Evolutionary conservation across 2,329 filamentous ascomycete genomes (phyloP).

Genomic region (Didymellaceae sp.): DNA sequence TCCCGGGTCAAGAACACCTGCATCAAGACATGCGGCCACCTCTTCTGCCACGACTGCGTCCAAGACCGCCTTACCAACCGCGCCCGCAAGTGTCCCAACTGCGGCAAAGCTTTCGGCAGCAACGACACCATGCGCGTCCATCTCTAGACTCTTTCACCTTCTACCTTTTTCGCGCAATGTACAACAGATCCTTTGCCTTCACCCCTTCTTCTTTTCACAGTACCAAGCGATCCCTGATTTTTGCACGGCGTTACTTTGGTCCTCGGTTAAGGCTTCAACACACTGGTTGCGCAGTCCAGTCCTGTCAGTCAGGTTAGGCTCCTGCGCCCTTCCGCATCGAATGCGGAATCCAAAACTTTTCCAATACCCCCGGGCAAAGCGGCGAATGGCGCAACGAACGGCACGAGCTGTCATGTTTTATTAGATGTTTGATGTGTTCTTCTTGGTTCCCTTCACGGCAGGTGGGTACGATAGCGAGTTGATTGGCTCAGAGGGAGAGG

Average conservation of each 20-base stretch:
- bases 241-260: too few relatives aligned
- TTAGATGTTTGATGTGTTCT: slow-evolving; percentile 1
- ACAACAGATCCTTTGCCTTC: background rate
- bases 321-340: background rate
- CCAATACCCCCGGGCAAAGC: background rate
- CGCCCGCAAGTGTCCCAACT: slow-evolving; percentile 93
- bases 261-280: too few relatives aligned
- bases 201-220: background rate
- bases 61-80: slow-evolving; percentile 88
- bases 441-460: background rate
- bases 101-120: slow-evolving; percentile 88
- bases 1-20: slow-evolving; percentile 93
- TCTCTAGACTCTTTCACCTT: slow-evolving; percentile 23
- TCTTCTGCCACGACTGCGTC: slow-evolving; percentile 91
- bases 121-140: slow-evolving; percentile 79
- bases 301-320: too few relatives aligned
- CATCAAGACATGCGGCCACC: slow-evolving; percentile 91
- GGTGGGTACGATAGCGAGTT: background rate
- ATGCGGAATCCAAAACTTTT: background rate
- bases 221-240: background rate
- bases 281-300: too few relatives aligned
- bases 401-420: slow-evolving; percentile 1
- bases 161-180: background rate
- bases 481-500: too few relatives aligned
- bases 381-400: background rate